Conservation (phyloP, 345 rosid species). For the Pseudoturritis turrita region DNA sequence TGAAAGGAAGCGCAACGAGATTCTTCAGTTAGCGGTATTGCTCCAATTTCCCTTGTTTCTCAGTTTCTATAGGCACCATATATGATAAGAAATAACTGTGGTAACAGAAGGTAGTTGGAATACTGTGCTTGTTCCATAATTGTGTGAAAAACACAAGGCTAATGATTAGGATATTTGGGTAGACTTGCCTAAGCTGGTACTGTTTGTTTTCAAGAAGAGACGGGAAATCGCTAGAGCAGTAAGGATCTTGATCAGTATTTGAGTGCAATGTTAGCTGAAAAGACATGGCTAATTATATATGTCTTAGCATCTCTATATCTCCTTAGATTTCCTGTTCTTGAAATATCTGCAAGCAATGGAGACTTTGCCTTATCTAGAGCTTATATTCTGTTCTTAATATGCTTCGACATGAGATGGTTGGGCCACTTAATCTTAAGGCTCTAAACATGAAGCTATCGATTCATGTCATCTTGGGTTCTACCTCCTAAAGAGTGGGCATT, state of each 20-base stretch:
- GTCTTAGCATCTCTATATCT: not conserved
- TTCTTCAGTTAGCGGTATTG: constrained; percentile 85
- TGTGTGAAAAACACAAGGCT: not conserved
- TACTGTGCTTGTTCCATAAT: not conserved
- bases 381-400: not conserved
- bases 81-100: constrained; percentile 4
- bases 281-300: not conserved
- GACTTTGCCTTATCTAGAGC: not conserved
- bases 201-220: not conserved
- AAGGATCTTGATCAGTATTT: not conserved
- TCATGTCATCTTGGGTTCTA: not conserved
- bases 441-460: not conserved
- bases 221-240: not conserved
- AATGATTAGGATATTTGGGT: not conserved
- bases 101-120: not conserved
- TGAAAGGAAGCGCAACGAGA: constrained; percentile 95
- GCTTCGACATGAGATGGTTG: not conserved
- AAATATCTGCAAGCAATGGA: not conserved
- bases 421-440: not conserved
- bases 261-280: not conserved
- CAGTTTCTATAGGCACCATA: not conserved
- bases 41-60: not conserved
- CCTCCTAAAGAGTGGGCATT: not conserved
- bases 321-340: not conserved
- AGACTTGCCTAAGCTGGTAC: not conserved